These are phyloP conservation scores for Cryptococcus hybrid DNA, from an alignment of 1,284 basidiomycete genomes.

Conservation along the genomic window DNA sequence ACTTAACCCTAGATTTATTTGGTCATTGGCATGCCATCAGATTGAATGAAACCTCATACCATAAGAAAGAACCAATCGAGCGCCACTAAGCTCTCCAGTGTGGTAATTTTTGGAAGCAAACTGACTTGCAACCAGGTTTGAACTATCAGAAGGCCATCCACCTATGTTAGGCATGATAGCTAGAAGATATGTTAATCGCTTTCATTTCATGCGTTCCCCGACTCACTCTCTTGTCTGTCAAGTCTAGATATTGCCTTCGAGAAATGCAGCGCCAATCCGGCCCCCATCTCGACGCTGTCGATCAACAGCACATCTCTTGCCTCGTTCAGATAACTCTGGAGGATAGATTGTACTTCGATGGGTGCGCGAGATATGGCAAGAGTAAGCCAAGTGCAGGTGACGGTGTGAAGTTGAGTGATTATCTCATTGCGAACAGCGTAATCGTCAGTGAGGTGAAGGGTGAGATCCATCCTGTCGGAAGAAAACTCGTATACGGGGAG, in stretches of 20 bases:
- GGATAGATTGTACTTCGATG: slow-evolving; percentile 84
- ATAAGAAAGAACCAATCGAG: slow-evolving; percentile 60
- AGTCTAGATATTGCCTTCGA: slow-evolving; percentile 74
- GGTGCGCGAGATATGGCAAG: slow-evolving; percentile 83
- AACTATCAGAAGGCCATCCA: slow-evolving; percentile 61
- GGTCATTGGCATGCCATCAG: neutral
- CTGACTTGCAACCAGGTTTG: slow-evolving; percentile 73
- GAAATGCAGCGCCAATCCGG: slow-evolving; percentile 80
- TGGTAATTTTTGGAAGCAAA: slow-evolving; percentile 83
- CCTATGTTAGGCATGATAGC: slow-evolving; percentile 49
- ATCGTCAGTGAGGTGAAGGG: slow-evolving; percentile 80
- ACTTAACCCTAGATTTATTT: slow-evolving; percentile 52
- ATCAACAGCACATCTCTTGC: slow-evolving; percentile 65
- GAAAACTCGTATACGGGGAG: slow-evolving; percentile 77
- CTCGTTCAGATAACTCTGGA: slow-evolving; percentile 78
- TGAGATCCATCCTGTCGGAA: slow-evolving; percentile 73
- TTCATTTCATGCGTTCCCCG: too few species aligned
- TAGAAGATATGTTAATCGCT: neutral
- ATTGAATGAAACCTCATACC: slow-evolving; percentile 32
- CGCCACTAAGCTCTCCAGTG: slow-evolving; percentile 78
- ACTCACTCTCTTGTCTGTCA: slow-evolving; percentile 71
- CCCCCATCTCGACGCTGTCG: slow-evolving; percentile 80
- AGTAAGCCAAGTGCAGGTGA: slow-evolving; percentile 79
- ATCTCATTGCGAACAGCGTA: slow-evolving; percentile 85
- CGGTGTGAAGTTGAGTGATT: slow-evolving; percentile 67